A percentile compares a stretch with the other conserved stretches of the same genome.
Evolutionary conservation across 2,329 filamentous ascomycete genomes (phyloP).

Genomic region (Pestalotiopsis sp.): DNA sequence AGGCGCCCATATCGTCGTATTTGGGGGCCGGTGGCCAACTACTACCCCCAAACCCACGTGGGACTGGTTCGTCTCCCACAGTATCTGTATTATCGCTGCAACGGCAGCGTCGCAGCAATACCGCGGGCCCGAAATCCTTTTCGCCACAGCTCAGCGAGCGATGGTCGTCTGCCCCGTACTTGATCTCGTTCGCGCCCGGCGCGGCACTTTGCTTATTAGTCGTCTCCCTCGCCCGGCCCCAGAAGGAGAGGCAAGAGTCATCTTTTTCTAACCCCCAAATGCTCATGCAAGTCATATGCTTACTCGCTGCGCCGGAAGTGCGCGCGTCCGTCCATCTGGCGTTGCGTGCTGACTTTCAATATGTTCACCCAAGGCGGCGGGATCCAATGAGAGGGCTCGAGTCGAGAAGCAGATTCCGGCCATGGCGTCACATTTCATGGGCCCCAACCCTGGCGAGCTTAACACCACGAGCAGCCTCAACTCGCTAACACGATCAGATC

Average conservation of each 20-base stretch:
- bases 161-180: neutral
- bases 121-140: neutral
- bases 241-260: neutral
- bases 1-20: neutral
- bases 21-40: constrained; percentile 4
- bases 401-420: neutral
- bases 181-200: neutral
- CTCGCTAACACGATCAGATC: neutral
- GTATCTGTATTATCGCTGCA: neutral
- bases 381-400: neutral
- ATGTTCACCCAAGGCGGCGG: neutral
- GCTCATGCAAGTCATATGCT: neutral
- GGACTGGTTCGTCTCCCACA: neutral
- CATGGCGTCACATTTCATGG: neutral
- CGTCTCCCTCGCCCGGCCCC: neutral
- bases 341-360: neutral
- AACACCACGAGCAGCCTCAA: neutral
- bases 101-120: neutral
- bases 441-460: neutral
- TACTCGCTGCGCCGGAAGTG: neutral
- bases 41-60: neutral
- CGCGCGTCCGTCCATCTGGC: neutral
- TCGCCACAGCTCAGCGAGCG: neutral
- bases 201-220: neutral
- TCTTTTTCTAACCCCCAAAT: neutral